These are phyloP conservation scores for Begonia fuchsioides DNA, from an alignment of 306 rosid genomes.

Conservation along the genomic window DNA sequence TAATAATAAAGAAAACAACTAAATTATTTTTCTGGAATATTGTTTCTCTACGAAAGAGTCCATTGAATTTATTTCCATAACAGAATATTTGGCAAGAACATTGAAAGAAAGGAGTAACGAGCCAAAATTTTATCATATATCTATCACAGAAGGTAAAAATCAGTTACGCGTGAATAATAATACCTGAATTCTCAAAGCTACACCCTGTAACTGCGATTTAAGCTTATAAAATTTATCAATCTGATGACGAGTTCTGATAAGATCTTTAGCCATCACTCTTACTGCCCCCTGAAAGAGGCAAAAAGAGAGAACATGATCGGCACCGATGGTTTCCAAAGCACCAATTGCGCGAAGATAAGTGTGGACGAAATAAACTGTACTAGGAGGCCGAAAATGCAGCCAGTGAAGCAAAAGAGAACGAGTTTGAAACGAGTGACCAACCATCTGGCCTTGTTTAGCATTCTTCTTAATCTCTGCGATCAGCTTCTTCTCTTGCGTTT, in stretches of 20 bases:
- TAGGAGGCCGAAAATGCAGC: neutral
- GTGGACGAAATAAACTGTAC: too few species aligned
- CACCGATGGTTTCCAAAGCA: neutral
- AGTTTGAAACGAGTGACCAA: constrained; percentile 4
- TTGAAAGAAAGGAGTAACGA: too few species aligned
- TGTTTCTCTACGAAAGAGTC: too few species aligned
- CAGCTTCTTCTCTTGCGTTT: constrained; percentile 14
- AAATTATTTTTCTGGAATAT: too few species aligned
- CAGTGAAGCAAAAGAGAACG: neutral
- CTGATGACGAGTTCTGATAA: constrained; percentile 68
- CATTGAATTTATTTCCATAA: too few species aligned
- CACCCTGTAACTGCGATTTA: constrained; percentile 73
- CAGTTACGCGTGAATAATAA: too few species aligned
- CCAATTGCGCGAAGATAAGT: too few species aligned
- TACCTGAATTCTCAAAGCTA: constrained; percentile 71
- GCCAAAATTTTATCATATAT: too few species aligned
- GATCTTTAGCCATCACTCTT: constrained; percentile 71
- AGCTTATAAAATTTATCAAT: constrained; percentile 69
- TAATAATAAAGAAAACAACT: too few species aligned
- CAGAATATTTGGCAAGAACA: too few species aligned
- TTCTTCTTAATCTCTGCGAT: constrained; percentile 13
- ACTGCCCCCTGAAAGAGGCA: constrained; percentile 44
- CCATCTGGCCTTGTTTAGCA: constrained; percentile 18
- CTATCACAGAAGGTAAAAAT: too few species aligned
- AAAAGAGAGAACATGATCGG: neutral